These are phyloP conservation scores for Pseudogymnoascus sp. DNA, from an alignment of 2,329 filamentous ascomycete genomes.

Conservation along the genomic window DNA sequence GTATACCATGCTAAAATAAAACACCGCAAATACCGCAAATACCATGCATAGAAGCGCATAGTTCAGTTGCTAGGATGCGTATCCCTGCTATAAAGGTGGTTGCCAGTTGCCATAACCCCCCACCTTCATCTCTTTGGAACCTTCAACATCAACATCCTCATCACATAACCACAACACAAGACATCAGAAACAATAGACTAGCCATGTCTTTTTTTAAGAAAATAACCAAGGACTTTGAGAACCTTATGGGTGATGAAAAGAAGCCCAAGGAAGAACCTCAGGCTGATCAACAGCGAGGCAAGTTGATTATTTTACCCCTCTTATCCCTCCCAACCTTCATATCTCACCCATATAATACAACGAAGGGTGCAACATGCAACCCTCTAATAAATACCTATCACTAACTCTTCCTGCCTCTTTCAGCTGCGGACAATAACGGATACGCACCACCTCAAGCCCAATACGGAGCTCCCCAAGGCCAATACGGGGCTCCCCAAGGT, in stretches of 20 bases:
- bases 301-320: slow-evolving; percentile 8
- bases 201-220: slow-evolving; percentile 41
- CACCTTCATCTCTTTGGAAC: background rate
- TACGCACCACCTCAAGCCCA: background rate
- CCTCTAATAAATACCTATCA: slow-evolving; percentile 13
- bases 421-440: background rate
- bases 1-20: background rate
- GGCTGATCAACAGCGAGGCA: background rate
- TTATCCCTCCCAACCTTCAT: background rate
- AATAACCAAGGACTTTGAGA: slow-evolving; percentile 36
- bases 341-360: slow-evolving; percentile 3
- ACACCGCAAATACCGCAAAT: background rate
- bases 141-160: background rate
- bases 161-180: background rate
- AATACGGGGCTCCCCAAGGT: slow-evolving; percentile 11
- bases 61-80: background rate
- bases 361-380: slow-evolving; percentile 14
- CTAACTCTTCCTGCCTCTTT: slow-evolving; percentile 11
- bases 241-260: slow-evolving; percentile 38
- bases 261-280: slow-evolving; percentile 18
- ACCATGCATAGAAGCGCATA: background rate
- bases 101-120: no score
- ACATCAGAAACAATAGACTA: background rate
- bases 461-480: slow-evolving; percentile 10
- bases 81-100: background rate